Percentiles rank a stretch among this genome's conserved stretches.
Conservation (phyloP, 352 stramenopile species). For the Globisporangium viniferum region DNA sequence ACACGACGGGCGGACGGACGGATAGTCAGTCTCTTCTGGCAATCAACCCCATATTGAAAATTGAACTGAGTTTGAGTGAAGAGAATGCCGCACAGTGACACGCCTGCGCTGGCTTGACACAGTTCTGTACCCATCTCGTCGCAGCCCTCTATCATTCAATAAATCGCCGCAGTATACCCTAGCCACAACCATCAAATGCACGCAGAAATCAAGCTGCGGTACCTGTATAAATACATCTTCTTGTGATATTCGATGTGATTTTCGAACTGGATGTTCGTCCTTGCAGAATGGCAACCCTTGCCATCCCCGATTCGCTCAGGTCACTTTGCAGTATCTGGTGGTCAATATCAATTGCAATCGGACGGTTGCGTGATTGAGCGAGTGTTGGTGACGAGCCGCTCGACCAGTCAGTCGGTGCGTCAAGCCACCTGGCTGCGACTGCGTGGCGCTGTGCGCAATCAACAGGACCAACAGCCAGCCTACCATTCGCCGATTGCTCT, state of each 20-base stretch:
- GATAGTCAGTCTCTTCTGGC: not conserved
- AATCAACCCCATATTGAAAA: not conserved
- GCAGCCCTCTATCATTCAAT: not conserved
- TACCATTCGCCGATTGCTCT: not conserved
- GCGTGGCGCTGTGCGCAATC: not conserved
- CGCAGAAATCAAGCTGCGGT: not conserved
- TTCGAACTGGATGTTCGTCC: not conserved
- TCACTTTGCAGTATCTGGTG: not conserved
- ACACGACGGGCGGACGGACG: not conserved
- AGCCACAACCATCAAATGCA: not conserved
- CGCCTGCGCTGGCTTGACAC: conserved; percentile 8
- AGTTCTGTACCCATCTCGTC: conserved; percentile 9
- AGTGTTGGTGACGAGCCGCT: conserved; percentile 6
- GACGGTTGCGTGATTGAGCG: not conserved
- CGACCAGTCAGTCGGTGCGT: conserved; percentile 3
- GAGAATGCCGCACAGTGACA: not conserved
- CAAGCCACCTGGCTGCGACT: not conserved
- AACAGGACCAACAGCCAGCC: not conserved
- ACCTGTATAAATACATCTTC: not conserved
- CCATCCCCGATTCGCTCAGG: not conserved
- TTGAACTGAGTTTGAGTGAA: not conserved
- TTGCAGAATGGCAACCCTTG: not conserved
- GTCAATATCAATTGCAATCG: not conserved
- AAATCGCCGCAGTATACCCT: not conserved
- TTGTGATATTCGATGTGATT: not conserved